These are phyloP conservation scores for Pelargonium myrrhifolium DNA, from an alignment of 441 rosid species.

Conservation along the genomic window DNA sequence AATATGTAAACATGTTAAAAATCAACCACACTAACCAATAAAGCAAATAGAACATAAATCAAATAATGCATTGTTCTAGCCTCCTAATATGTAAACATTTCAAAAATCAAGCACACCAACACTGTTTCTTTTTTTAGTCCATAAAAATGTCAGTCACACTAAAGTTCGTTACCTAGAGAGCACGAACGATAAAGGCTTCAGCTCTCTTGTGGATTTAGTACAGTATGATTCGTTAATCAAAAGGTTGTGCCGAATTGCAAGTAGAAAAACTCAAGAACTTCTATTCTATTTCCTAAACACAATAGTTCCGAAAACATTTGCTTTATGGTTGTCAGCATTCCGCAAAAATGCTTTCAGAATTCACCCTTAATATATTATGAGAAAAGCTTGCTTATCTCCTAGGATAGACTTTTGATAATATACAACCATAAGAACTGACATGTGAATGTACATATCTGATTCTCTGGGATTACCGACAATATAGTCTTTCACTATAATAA, in stretches of 20 bases:
- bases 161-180: neutral
- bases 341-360: neutral
- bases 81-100: neutral
- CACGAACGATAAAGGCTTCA: neutral
- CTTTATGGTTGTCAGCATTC: neutral
- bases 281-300: neutral
- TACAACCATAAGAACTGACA: neutral
- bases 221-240: neutral
- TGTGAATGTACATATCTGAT: neutral
- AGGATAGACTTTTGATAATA: neutral
- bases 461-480: neutral
- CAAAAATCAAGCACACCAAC: neutral
- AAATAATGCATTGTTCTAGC: neutral
- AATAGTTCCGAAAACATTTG: neutral
- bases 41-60: neutral
- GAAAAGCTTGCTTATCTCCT: neutral
- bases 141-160: neutral
- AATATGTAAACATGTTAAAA: neutral
- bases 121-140: neutral
- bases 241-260: neutral
- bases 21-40: neutral
- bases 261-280: neutral
- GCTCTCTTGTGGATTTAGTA: neutral
- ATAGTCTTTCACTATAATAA: neutral
- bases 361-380: neutral